These are phyloP conservation scores for Psilocybe cyanescens DNA, from an alignment of 768 basidiomycete species.

Conservation along the genomic window DNA sequence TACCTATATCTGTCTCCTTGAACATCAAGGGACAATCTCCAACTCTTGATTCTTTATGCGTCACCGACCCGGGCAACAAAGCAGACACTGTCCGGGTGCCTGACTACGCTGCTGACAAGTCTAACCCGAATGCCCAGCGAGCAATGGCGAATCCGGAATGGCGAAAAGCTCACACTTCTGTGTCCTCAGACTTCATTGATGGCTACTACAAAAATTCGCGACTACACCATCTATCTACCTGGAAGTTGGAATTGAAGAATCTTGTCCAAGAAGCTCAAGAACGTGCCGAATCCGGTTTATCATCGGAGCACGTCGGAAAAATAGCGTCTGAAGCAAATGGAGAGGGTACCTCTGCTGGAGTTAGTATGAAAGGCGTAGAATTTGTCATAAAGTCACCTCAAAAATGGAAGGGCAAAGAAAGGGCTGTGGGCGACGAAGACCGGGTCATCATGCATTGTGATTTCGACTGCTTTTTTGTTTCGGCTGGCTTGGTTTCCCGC, in stretches of 20 bases:
- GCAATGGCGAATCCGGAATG: conserved; percentile 86
- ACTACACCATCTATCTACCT: conserved; percentile 89
- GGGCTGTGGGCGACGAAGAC: conserved; percentile 52
- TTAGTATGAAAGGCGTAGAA: conserved; percentile 59
- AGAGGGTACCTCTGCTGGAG: conserved; percentile 13
- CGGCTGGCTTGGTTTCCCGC: conserved; percentile 80
- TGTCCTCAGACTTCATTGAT: conserved; percentile 85
- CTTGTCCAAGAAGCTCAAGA: conserved; percentile 84
- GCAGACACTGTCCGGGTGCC: conserved; percentile 54
- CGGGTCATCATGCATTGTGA: conserved; percentile 90
- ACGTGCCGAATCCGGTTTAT: conserved; percentile 49
- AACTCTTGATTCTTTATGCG: conserved; percentile 29
- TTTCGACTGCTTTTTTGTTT: conserved; percentile 97
- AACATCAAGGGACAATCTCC: conserved; percentile 17
- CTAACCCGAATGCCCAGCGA: conserved; percentile 75
- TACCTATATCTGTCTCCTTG: neutral
- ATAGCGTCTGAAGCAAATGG: conserved; percentile 28
- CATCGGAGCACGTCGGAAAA: conserved; percentile 32
- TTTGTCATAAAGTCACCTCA: conserved; percentile 51
- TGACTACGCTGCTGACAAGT: conserved; percentile 66
- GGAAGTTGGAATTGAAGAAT: conserved; percentile 88
- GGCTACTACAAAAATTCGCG: conserved; percentile 86
- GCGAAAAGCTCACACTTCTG: conserved; percentile 87
- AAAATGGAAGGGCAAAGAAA: conserved; percentile 63
- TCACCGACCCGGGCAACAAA: conserved; percentile 45